These are phyloP conservation scores for Penicillium decumbens DNA, from an alignment of 2,329 filamentous ascomycete species.

Conservation along the genomic window DNA sequence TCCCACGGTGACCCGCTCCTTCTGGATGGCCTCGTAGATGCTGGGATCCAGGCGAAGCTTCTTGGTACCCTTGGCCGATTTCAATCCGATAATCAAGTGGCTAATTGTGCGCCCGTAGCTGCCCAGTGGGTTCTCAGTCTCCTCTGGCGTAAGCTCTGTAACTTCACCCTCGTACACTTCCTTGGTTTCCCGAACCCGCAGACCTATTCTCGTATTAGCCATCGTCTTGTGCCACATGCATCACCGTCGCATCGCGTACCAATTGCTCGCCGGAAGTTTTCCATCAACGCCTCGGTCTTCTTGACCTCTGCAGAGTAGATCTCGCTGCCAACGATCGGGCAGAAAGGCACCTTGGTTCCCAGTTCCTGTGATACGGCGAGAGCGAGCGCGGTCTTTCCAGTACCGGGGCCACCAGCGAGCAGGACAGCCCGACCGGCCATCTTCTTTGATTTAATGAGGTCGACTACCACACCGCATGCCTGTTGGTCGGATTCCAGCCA, in stretches of 20 bases:
- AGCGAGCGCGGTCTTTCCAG: conserved; percentile 93
- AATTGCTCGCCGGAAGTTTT: conserved; percentile 96
- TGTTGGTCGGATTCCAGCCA: conserved; percentile 34
- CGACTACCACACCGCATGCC: conserved; percentile 94
- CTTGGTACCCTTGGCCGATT: conserved; percentile 95
- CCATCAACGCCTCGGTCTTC: conserved; percentile 98
- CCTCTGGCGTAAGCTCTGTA: conserved; percentile 93
- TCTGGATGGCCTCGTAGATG: conserved; percentile 99
- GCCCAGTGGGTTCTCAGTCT: conserved; percentile 94
- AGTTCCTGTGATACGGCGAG: conserved; percentile 94
- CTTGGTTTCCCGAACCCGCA: conserved; percentile 97
- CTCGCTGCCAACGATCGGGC: conserved; percentile 95
- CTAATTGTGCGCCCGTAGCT: conserved; percentile 97
- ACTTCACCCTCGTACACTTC: conserved; percentile 99
- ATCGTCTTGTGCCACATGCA: neutral
- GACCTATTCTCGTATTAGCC: conserved; percentile 42
- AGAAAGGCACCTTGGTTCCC: conserved; percentile 97
- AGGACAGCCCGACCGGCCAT: conserved; percentile 94
- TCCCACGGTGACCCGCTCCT: conserved; percentile 91
- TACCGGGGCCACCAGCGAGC: conserved; percentile 89
- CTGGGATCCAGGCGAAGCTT: conserved; percentile 94
- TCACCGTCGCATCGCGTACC: conserved; percentile 49
- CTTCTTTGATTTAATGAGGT: conserved; percentile 91
- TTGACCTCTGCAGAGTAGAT: conserved; percentile 98
- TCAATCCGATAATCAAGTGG: conserved; percentile 87